A percentile compares a stretch with the other conserved stretches of the same genome.
phyloP scores from a whole-genome alignment of 116 monocot species.

The Cymodocea nodosa region DNA sequence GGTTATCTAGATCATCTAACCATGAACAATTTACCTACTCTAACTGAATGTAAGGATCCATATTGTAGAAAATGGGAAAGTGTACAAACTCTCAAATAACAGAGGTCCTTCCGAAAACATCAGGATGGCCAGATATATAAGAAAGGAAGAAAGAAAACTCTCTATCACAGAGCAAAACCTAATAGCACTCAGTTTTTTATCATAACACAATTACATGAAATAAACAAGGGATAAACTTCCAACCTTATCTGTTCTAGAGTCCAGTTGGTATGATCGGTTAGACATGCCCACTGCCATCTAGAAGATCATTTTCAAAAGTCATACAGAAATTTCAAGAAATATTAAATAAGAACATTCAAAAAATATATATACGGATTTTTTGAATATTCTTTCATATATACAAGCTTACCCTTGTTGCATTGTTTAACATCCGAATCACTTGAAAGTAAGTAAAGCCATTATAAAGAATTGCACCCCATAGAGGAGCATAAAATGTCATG shows the following conservation, averaged over 20 bases:
- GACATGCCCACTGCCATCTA: constrained; percentile 94
- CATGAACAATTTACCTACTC: too few species aligned
- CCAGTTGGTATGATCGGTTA: constrained; percentile 59
- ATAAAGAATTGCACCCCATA: constrained; percentile 98
- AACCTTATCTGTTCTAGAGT: constrained; percentile 70
- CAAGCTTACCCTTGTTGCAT: constrained; percentile 67
- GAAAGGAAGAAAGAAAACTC: too few species aligned
- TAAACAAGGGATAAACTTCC: background rate
- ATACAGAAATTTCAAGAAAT: background rate
- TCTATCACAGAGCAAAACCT: too few species aligned
- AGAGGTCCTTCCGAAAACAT: too few species aligned
- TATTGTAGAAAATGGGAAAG: too few species aligned
- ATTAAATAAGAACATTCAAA: background rate
- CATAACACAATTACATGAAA: too few species aligned
- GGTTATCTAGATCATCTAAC: too few species aligned
- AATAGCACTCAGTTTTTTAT: too few species aligned
- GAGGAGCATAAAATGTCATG: constrained; percentile 83
- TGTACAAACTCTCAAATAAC: too few species aligned
- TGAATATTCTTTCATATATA: background rate
- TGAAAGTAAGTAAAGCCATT: constrained; percentile 93
- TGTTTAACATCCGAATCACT: constrained; percentile 87
- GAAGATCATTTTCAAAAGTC: constrained; percentile 6
- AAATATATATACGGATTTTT: background rate
- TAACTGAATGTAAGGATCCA: too few species aligned
- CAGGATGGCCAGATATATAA: too few species aligned